phyloP scores from a whole-genome alignment of 495 filamentous ascomycete species.

The Xylaria telfairii region DNA sequence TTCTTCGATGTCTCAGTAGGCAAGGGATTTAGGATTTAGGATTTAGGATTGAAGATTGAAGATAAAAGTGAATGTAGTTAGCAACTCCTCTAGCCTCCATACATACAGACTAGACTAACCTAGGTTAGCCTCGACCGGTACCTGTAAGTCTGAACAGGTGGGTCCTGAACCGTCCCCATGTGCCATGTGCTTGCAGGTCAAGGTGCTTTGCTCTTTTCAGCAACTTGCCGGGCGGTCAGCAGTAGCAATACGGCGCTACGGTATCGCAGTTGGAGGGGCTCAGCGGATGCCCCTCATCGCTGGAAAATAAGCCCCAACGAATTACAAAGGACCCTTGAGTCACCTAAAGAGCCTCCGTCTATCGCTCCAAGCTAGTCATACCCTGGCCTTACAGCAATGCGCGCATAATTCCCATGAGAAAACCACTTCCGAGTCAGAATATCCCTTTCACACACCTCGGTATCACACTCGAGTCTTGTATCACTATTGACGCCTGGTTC shows the following conservation, averaged over 20 bases:
- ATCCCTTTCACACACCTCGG: background rate
- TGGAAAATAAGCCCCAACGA: constrained; percentile 19
- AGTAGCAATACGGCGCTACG: constrained; percentile 26
- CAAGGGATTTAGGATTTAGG: too few relatives aligned
- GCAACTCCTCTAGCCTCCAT: too few relatives aligned
- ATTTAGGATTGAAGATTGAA: background rate
- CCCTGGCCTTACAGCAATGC: background rate
- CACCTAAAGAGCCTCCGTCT: background rate
- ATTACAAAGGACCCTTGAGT: constrained; percentile 19
- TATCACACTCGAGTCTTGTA: background rate
- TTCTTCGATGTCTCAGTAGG: background rate
- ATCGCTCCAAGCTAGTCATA: background rate
- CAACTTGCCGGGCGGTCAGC: constrained; percentile 30
- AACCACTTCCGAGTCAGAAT: background rate
- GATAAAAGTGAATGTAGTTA: background rate
- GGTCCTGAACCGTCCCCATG: background rate
- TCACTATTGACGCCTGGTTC: background rate
- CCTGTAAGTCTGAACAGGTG: background rate
- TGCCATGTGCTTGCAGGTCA: background rate
- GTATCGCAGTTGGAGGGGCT: constrained; percentile 34
- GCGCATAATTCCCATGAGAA: background rate
- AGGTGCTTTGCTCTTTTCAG: constrained; percentile 28
- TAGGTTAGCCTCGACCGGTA: background rate
- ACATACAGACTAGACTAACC: too few relatives aligned
- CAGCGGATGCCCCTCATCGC: constrained; percentile 9